These are phyloP conservation scores for Hysterium pulicare DNA, from an alignment of 2,329 filamentous ascomycete species.

Conservation along the genomic window DNA sequence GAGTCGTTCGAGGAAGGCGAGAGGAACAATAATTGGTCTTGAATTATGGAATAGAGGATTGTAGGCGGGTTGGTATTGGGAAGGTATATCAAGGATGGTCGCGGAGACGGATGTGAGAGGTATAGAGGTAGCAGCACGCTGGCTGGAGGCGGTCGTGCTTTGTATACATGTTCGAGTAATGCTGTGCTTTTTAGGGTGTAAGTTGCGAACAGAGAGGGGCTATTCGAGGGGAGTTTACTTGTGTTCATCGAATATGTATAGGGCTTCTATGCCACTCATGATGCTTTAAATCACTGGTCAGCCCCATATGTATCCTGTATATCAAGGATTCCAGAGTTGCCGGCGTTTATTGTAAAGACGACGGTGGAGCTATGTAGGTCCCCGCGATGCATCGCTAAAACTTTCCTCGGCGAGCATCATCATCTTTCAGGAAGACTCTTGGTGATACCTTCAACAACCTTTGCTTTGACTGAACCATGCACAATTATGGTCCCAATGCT, in stretches of 20 bases:
- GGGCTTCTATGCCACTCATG: conserved; percentile 79
- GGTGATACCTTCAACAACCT: no score
- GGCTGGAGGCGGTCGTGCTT: conserved; percentile 73
- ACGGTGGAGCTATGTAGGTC: no score
- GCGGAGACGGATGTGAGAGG: conserved; percentile 74
- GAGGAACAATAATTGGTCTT: conserved; percentile 83
- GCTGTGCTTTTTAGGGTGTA: conserved; percentile 59
- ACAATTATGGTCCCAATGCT: no score
- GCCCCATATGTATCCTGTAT: conserved; percentile 15
- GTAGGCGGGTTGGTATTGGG: conserved; percentile 79
- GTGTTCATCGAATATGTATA: conserved; percentile 96
- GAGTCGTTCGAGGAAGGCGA: conserved; percentile 81
- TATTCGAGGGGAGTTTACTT: conserved; percentile 60
- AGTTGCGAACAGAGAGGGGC: conserved; percentile 8
- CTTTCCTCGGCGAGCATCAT: no score
- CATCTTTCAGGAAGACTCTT: no score
- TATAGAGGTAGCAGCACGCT: conserved; percentile 79
- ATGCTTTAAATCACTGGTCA: conserved; percentile 14
- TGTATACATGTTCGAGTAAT: conserved; percentile 86
- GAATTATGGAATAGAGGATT: conserved; percentile 81
- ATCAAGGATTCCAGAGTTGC: no score
- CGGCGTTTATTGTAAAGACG: no score
- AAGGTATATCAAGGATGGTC: conserved; percentile 83
- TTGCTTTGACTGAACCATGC: no score
- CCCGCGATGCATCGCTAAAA: no score